Conservation (phyloP, 1,284 basidiomycete species). For the Cryptococcus floricola region DNA sequence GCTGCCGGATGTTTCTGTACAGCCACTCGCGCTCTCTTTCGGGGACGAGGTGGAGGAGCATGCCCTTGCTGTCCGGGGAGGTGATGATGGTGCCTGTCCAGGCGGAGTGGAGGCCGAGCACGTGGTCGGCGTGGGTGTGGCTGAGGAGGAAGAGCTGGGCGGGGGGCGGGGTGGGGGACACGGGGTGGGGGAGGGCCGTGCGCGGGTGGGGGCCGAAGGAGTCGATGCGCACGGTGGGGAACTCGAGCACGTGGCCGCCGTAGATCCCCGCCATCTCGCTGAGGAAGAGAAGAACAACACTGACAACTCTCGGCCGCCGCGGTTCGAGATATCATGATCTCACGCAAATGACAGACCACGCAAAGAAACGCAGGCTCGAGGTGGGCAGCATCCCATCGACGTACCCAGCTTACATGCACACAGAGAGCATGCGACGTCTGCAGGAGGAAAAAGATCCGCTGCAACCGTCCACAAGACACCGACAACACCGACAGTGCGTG, state of each 20-base stretch:
- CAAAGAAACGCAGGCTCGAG: no score
- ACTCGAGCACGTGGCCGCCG: constrained; percentile 51
- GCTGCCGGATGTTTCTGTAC: constrained; percentile 56
- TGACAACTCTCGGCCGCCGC: no score
- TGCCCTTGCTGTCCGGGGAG: constrained; percentile 73
- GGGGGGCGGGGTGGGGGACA: no score
- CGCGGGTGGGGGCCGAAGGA: constrained; percentile 56
- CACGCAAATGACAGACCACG: no score
- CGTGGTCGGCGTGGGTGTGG: constrained; percentile 79
- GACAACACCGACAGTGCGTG: no score
- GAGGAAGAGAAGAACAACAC: no score
- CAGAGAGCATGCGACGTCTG: no score
- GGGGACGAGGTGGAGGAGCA: constrained; percentile 70
- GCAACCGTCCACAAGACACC: no score
- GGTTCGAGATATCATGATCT: no score
- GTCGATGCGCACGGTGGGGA: constrained; percentile 70
- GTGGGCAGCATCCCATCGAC: no score
- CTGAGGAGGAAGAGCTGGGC: constrained; percentile 70
- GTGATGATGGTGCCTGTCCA: constrained; percentile 60
- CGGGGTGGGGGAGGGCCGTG: constrained; percentile 15
- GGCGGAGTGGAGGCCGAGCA: constrained; percentile 29
- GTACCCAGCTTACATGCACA: no score
- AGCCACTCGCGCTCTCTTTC: constrained; percentile 59
- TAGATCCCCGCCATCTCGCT: constrained; percentile 35
- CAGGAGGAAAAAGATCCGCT: no score